Evolutionary conservation across 106 monocot species (phyloP).

Genomic region (Alisma plantagoaquatica): DNA sequence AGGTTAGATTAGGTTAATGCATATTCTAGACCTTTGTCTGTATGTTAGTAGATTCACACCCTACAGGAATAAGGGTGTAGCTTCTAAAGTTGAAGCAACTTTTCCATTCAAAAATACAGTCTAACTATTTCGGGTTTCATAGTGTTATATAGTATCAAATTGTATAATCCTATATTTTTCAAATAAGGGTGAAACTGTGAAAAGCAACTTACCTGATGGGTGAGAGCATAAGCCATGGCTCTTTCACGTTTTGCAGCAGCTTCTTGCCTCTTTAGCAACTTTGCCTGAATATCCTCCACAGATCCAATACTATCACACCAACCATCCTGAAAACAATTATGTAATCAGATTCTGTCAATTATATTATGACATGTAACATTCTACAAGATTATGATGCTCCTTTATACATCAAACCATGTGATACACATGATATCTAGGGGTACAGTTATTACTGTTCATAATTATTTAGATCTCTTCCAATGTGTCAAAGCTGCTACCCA

Average conservation of each 20-base stretch:
- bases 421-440: background rate
- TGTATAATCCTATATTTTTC: too few relatives aligned
- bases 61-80: too few relatives aligned
- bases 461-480: background rate
- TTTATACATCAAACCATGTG: background rate
- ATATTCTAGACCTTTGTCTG: too few relatives aligned
- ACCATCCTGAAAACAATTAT: conserved; percentile 89
- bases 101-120: too few relatives aligned
- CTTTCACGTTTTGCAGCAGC: conserved; percentile 92
- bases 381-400: background rate
- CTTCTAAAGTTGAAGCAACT: too few relatives aligned
- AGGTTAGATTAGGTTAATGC: too few relatives aligned
- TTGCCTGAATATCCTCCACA: conserved; percentile 81
- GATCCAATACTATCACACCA: conserved; percentile 94
- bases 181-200: background rate
- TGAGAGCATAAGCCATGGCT: conserved; percentile 91
- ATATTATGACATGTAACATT: too few relatives aligned
- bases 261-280: conserved; percentile 77
- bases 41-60: too few relatives aligned
- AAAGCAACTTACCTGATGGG: conserved; percentile 59
- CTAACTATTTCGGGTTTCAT: too few relatives aligned
- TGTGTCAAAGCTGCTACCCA: too few relatives aligned
- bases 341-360: too few relatives aligned
- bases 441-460: background rate
- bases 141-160: too few relatives aligned